phyloP scores from a whole-genome alignment of 2,329 filamentous ascomycete genomes.

The Epichloe scottii region DNA sequence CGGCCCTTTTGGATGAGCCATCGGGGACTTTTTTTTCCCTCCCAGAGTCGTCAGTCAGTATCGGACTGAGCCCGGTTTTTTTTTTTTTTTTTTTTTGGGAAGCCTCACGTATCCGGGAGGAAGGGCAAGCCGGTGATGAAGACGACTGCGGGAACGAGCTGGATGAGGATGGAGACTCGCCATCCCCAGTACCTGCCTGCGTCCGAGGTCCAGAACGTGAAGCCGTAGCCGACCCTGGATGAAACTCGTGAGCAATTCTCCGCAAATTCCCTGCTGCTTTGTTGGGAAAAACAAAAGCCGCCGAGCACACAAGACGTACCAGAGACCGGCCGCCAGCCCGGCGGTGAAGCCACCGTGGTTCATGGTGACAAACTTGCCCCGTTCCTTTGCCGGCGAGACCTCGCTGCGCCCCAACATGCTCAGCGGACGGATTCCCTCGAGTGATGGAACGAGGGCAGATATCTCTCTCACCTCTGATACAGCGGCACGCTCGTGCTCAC shows the following conservation, averaged over 20 bases:
- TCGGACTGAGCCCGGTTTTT: background rate
- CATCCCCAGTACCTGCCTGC: slow-evolving; percentile 35
- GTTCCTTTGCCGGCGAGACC: slow-evolving; percentile 37
- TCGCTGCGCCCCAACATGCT: no score
- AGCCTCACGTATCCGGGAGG: slow-evolving; percentile 40
- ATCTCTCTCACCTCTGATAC: no score
- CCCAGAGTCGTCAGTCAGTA: no score
- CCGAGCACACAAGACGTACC: no score
- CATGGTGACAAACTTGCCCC: slow-evolving; percentile 44
- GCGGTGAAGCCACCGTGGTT: slow-evolving; percentile 47
- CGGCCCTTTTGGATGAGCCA: slow-evolving; percentile 43
- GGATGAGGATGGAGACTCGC: slow-evolving; percentile 38
- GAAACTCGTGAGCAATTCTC: background rate
- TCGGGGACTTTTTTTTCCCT: slow-evolving; percentile 26
- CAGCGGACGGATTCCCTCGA: no score
- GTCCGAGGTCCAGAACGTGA: slow-evolving; percentile 38
- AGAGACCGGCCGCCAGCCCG: slow-evolving; percentile 41
- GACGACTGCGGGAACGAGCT: slow-evolving; percentile 36
- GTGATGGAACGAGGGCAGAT: no score
- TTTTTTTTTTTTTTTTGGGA: background rate
- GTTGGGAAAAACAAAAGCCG: no score
- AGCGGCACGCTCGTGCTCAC: slow-evolving; percentile 44
- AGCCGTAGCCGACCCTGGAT: slow-evolving; percentile 40
- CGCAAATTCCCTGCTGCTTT: no score
- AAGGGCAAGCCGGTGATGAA: slow-evolving; percentile 39